A percentile compares a stretch with the other conserved stretches of the same genome.
Conservation (phyloP, 2,329 filamentous ascomycete genomes). For the Phaeosphaeriaceae sp. region DNA sequence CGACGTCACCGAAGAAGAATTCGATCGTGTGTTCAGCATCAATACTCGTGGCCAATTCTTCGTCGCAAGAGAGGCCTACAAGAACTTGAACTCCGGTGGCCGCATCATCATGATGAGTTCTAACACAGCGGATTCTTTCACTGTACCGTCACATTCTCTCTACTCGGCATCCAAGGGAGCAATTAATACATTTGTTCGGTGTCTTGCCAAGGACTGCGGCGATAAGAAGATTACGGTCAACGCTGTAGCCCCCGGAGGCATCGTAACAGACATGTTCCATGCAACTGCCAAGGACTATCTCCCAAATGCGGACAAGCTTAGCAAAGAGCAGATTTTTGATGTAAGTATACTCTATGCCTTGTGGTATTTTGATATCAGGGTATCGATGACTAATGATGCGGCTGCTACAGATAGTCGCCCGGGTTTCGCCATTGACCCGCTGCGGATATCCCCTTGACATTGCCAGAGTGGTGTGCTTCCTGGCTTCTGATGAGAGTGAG, state of each 20-base stretch:
- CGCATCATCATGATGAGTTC: constrained; percentile 77
- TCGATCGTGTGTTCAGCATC: constrained; percentile 72
- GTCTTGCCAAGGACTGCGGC: constrained; percentile 74
- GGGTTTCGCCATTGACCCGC: constrained; percentile 58
- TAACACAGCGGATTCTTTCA: constrained; percentile 70
- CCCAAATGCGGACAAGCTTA: too few species aligned
- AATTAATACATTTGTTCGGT: constrained; percentile 74
- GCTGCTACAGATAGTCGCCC: constrained; percentile 58
- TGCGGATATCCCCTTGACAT: constrained; percentile 57
- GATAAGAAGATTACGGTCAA: constrained; percentile 73
- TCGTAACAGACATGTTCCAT: constrained; percentile 78
- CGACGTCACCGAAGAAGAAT: constrained; percentile 73
- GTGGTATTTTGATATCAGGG: constrained; percentile 56
- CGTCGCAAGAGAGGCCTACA: constrained; percentile 76
- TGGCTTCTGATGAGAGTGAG: constrained; percentile 48
- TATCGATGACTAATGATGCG: constrained; percentile 56
- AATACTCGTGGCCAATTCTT: constrained; percentile 78
- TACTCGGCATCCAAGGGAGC: constrained; percentile 77
- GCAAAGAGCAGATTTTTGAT: too few species aligned
- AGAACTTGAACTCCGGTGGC: constrained; percentile 71
- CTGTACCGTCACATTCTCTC: constrained; percentile 72
- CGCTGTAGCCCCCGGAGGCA: constrained; percentile 73
- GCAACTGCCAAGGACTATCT: constrained; percentile 60
- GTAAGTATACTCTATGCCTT: constrained; percentile 53
- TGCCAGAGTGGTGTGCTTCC: constrained; percentile 49